A percentile compares a stretch with the other conserved stretches of the same genome.
Conservation (phyloP, 345 rosid genomes). For the Eucalyptus guilfoylei region DNA sequence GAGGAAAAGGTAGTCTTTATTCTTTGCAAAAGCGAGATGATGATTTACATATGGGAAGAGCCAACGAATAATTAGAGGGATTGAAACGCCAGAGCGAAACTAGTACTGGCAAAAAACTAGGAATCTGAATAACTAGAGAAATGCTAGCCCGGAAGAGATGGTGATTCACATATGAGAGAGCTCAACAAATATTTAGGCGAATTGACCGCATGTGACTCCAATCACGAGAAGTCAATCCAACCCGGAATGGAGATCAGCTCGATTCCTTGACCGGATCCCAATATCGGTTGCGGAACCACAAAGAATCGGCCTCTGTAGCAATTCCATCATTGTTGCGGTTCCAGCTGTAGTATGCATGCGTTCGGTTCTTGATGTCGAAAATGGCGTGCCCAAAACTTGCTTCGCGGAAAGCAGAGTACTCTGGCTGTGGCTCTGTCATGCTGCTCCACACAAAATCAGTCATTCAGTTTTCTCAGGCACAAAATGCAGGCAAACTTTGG, state of each 20-base stretch:
- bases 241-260: not conserved
- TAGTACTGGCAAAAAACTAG: not conserved
- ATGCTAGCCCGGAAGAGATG: not conserved
- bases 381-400: constrained; percentile 90
- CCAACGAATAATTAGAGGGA: not conserved
- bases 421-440: constrained; percentile 82
- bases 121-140: not conserved
- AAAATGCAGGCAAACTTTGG: not conserved
- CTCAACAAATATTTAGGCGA: not conserved
- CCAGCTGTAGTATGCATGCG: constrained; percentile 77
- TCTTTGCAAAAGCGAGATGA: not conserved
- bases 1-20: not conserved
- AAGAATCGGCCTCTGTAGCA: constrained; percentile 61
- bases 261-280: constrained; percentile 65
- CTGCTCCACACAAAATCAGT: constrained; percentile 18
- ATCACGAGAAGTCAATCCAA: not conserved
- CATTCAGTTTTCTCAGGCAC: not conserved
- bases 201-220: not conserved
- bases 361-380: constrained; percentile 68
- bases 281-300: constrained; percentile 74
- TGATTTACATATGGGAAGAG: not conserved
- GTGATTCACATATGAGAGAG: not conserved
- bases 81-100: not conserved
- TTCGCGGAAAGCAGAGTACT: constrained; percentile 79
- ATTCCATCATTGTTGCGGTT: constrained; percentile 77